Base-by-base conservation (phyloP, 768 basidiomycete species). In the Xerocomellus dryophilus region DNA sequence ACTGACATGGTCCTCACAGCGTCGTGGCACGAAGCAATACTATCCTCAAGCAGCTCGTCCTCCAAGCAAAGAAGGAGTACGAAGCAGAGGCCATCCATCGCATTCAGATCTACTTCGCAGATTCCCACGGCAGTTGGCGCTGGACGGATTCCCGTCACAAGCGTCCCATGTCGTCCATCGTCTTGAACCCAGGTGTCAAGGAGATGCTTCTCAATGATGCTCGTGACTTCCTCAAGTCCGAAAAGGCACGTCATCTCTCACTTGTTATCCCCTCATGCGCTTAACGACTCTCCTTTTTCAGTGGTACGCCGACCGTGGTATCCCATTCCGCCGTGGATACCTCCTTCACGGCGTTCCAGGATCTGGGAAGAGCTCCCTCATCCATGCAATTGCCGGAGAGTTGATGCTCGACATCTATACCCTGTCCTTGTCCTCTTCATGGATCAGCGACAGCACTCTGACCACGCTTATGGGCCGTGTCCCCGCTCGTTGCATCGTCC, bases 301-400 rank as follows among this genome's bases (percentile, higher is more conserved):
- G 83, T 93, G 92, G 92, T 94, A 93, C 61, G 88, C 89, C n/a
- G 88, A 92, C 70, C 85, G 92, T 62, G 92, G 92, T 47, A 93
- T 93, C 60, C 92, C 92, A 29, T 93, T 90, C 81, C 87, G 92
- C 50, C 82, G 92, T 51, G 92, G 92, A 5, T 92, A 91, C 68
- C 81, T 93, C 47, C 77, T 93, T 21, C 84, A 92, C 61, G 89
- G 90, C 58, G 86, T 90, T 25, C 86, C 91, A 11, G 92, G 91
- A 45, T 88, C 87, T 25, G 91, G 91, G 43, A 94, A 94, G 74
- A 87, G 85, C 20, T 90, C 88, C 18, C 77, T 93, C 51, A 91
- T 93, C 61, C 90, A 93, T 58, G 83, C 92, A 14, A 83, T 94
- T 27, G 93, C 93, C 8, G 93, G 93, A 43, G 86, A 90, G 66